Base-by-base conservation (phyloP, 2,329 filamentous ascomycete species). In the Samsoniella hepiali region DNA sequence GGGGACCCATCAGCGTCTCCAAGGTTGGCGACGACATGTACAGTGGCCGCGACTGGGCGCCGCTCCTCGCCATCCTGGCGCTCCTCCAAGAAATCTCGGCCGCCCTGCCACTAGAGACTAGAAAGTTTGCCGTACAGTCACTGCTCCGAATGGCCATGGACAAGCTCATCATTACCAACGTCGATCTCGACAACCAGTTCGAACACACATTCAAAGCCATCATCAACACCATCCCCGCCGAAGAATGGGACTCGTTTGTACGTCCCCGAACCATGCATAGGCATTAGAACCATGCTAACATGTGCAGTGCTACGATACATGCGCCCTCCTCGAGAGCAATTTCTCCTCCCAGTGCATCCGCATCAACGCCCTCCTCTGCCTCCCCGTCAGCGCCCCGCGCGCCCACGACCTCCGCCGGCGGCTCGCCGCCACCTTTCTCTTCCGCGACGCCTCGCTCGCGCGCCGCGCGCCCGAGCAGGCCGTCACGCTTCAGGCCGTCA, bases 371-470 rank as follows among this genome's bases (percentile, higher is more conserved):
- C 77, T 92, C 11, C 75, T 81, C 22, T 80, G 82, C 50, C 79
- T 94, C 17, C 85, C 89, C 0, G 76, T 82, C 10, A 78, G 76
- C 6, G 81, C 77, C 3, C 69, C 77, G 0, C 74, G 74, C 17
- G 74, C 84, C 1, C 83, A 88, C 65, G 83, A 88, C 42, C 77
- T 94, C 34, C 83, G 88, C 38, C 82, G 88, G 11, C 80, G 88
- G 40, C 79, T 95, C 8, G 89, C 91, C 3, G 77, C 88, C 5
- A 81, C 83, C 1, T 88, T 86, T 67, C 79, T 91, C 66, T 84
- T 91, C 65, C 72, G 79, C 36, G 79, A 87, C 66, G 68, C 77
- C 0, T 66, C 72, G 0, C 75, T 82, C 1, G 76, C 77, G 9
- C 72, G 74, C 34, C 71, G 75, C 13, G 72, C 78, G 32, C 75